Percentiles rank a stretch among this genome's conserved stretches.
These are phyloP conservation scores for Phialophora macrospora DNA, from an alignment of 2,329 filamentous ascomycete genomes.

Conservation along the genomic window DNA sequence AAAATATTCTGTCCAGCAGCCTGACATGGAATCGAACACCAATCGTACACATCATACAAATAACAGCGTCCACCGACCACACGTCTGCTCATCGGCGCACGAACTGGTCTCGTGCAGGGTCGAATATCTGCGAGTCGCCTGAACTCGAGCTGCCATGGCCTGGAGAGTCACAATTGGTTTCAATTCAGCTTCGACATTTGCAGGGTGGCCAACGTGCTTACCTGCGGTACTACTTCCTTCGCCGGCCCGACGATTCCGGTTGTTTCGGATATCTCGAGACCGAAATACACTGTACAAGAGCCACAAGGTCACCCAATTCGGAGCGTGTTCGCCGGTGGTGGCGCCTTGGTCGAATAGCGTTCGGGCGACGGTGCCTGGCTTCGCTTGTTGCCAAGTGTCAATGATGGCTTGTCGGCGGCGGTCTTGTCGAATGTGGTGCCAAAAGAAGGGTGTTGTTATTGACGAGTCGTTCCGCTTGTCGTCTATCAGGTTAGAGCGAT, in stretches of 20 bases:
- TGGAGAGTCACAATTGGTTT: slow-evolving; percentile 10
- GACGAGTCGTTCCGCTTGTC: slow-evolving; percentile 46
- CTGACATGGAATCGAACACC: slow-evolving; percentile 20
- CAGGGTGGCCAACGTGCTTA: slow-evolving; percentile 12
- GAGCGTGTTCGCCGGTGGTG: slow-evolving; percentile 51
- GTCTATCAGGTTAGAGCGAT: slow-evolving; percentile 49
- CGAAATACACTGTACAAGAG: slow-evolving; percentile 55
- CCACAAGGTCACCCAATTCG: slow-evolving; percentile 55
- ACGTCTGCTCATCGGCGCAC: slow-evolving; percentile 29
- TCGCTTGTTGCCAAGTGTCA: slow-evolving; percentile 50
- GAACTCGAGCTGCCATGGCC: slow-evolving; percentile 28
- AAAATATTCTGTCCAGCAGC: slow-evolving; percentile 23
- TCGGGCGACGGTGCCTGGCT: slow-evolving; percentile 44
- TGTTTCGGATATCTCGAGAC: slow-evolving; percentile 54
- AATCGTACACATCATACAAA: slow-evolving; percentile 21
- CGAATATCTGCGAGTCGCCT: slow-evolving; percentile 33
- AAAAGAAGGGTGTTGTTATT: slow-evolving; percentile 51
- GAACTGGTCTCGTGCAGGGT: slow-evolving; percentile 34
- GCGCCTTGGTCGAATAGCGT: slow-evolving; percentile 49
- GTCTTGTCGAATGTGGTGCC: slow-evolving; percentile 54
- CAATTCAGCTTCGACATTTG: neutral
- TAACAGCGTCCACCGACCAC: slow-evolving; percentile 19
- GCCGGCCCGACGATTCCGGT: slow-evolving; percentile 49
- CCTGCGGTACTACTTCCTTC: slow-evolving; percentile 34
- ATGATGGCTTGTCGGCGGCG: slow-evolving; percentile 50